These are phyloP conservation scores for Cryoendolithus antarcticus DNA, from an alignment of 2,329 filamentous ascomycete species.

Conservation along the genomic window DNA sequence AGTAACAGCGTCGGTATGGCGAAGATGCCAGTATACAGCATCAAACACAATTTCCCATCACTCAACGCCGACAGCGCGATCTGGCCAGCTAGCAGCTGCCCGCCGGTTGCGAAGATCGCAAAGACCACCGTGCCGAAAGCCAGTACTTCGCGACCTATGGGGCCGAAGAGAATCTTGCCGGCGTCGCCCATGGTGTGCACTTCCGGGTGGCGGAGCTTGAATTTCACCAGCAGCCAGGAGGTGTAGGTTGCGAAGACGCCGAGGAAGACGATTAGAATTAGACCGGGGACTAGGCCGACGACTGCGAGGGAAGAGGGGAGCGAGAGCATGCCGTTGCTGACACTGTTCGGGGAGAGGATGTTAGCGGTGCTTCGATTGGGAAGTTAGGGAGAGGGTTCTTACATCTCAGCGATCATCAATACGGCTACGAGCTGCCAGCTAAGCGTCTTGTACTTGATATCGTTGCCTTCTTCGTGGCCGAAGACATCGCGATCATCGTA, in stretches of 20 bases:
- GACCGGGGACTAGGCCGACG: slow-evolving; percentile 40
- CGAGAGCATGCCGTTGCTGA: slow-evolving; percentile 31
- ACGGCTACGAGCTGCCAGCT: slow-evolving; percentile 41
- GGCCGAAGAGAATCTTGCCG: slow-evolving; percentile 23
- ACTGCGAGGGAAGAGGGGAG: slow-evolving; percentile 40
- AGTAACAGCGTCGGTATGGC: slow-evolving; percentile 35
- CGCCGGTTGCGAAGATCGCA: slow-evolving; percentile 39
- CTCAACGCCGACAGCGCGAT: slow-evolving; percentile 37
- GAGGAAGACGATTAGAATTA: slow-evolving; percentile 40
- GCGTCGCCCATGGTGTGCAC: slow-evolving; percentile 27
- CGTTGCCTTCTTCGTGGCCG: slow-evolving; percentile 25
- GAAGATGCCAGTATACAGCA: slow-evolving; percentile 41
- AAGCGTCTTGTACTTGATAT: slow-evolving; percentile 43
- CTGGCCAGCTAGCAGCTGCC: slow-evolving; percentile 40
- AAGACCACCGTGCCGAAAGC: slow-evolving; percentile 39
- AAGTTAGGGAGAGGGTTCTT: too few relatives aligned
- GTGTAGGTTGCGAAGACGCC: slow-evolving; percentile 41
- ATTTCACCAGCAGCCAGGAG: slow-evolving; percentile 35
- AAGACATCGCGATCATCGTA: slow-evolving; percentile 28
- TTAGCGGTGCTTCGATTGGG: too few relatives aligned
- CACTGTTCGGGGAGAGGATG: too few relatives aligned
- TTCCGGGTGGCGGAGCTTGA: slow-evolving; percentile 27
- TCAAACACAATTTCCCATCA: slow-evolving; percentile 35
- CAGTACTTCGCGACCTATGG: slow-evolving; percentile 14
- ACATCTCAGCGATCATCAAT: slow-evolving; percentile 44